Base-by-base conservation (phyloP, 345 rosid species). In the Hypericum androsaemum region DNA sequence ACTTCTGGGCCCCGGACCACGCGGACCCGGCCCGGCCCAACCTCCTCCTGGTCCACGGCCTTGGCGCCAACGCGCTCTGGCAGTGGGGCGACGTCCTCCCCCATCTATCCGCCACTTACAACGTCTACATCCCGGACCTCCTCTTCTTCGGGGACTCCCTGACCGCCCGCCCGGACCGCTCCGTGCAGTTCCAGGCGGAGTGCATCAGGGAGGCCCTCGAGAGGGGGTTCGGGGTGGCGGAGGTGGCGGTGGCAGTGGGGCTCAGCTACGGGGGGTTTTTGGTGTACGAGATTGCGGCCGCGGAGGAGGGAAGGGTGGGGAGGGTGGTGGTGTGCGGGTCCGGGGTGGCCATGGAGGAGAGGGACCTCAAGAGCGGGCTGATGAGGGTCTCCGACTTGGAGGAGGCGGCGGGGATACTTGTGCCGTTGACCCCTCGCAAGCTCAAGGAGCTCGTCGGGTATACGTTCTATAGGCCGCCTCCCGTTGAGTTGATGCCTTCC, bases 221-320 rank as follows among this genome's bases (percentile, higher is more conserved):
- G 36, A 72, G 82, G 77, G 79, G 77, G 69, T 77, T 77, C 41
- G 64, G 76, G 15, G 71, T 68, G 9, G 84, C 81, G 10, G 49
- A 54, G 65, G 64, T 62, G 43, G 44, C 86, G 51, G 83, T 81
- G 56, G 64, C 80, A 52, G 84, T 81, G 32, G 94, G 97, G 22
- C 68, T 89, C 37, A 86, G 95, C 56, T 89, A 89, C 63, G 95
- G 97, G 0, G 97, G 95, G 12, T 83, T 89, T 42, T 81, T 83
- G 0, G 94, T 77, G 52, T 86, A 89, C 65, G 72, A 83, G 38
- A 76, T 86, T 73, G 95, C 95, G 41, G 64, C 82, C 39, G 71
- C 71, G 80, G 77, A 61, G 52, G 61, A 54, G 52, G 94, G 75
- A 52, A 84, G 61, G 37, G 78, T 86, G 58, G 95, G 80, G 59